Base-by-base conservation (phyloP, 441 rosid genomes). In the Theobroma grandiflorum region DNA sequence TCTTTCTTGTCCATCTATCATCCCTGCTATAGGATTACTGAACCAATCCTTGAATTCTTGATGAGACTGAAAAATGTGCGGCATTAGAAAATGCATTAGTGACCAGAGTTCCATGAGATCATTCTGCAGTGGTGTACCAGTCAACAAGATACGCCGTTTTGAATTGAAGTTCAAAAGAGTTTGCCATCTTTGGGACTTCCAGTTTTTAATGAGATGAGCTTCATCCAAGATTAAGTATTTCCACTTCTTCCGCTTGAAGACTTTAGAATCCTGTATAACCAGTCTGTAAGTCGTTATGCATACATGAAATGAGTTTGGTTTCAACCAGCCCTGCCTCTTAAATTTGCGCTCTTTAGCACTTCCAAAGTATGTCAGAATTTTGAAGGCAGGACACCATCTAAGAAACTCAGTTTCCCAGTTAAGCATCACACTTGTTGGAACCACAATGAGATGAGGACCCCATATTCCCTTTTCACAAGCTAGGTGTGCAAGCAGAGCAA, bases 181-280 rank as follows among this genome's bases (percentile, higher is more conserved):
- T 87, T 97, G 99, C 99, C 99, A 97, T 89, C 99, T 92, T 84
- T 96, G 99, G 69, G 99, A 97, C 88, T 97, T 96, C 99, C 99
- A 97, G 85, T 97, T 97, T 88, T 97, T 97, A 69, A 97, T 97
- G 84, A 97, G 89, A 92, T 97, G 99, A 80, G 99, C 99, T 91
- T 97, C 99, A 87, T 97, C 99, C 90, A 97, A 89, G 79, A 97
- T 97, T 87, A 97, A 87, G 81, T 97, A 97, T 82, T 97, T 97
- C 99, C 99, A 97, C 88, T 97, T 97, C 93, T 97, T 97, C 86
- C 99, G 90, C 93, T 97, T 97, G 90, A 97, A 97, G 82, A 91
- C 91, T 81, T 97, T 97, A 45, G 97, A 91, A 86, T 97, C 99
- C 86, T 97, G 99, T 85, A 96, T 96, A 77, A 97, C 98, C 78